These are phyloP conservation scores for Nephelium lappaceum DNA, from an alignment of 345 rosid genomes.

Conservation along the genomic window DNA sequence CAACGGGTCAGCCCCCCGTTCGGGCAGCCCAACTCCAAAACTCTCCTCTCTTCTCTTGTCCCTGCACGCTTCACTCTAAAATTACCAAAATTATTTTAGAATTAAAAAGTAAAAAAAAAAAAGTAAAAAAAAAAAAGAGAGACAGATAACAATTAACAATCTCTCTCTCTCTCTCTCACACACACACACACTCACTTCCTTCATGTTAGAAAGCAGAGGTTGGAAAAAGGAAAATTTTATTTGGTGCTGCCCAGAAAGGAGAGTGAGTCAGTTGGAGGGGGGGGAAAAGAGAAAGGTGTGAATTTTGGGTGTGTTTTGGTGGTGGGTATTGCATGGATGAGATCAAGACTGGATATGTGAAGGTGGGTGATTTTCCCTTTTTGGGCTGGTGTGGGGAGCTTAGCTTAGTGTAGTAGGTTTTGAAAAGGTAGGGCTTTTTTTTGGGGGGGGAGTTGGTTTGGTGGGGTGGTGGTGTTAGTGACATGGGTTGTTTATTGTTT, in stretches of 20 bases:
- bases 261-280: neutral
- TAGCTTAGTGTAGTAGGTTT: slow-evolving; percentile 23
- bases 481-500: slow-evolving; percentile 50
- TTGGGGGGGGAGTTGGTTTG: slow-evolving; percentile 1
- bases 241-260: neutral
- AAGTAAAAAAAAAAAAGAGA: too few species aligned
- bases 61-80: slow-evolving; percentile 35
- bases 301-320: neutral
- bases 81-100: neutral
- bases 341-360: slow-evolving; percentile 30
- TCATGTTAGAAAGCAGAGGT: slow-evolving; percentile 2
- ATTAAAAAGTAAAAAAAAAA: neutral
- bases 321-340: slow-evolving; percentile 13
- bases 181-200: neutral
- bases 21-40: slow-evolving; percentile 35
- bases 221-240: neutral
- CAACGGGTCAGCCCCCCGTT: slow-evolving; percentile 63
- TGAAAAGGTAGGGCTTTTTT: slow-evolving; percentile 34
- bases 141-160: slow-evolving; percentile 1
- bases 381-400: slow-evolving; percentile 27
- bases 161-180: neutral
- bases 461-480: slow-evolving; percentile 22
- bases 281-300: neutral
- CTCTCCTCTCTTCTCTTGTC: slow-evolving; percentile 15
- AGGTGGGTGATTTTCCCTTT: slow-evolving; percentile 18